phyloP scores from a whole-genome alignment of 1,139 yeast species.

The Hansenula anomala region DNA sequence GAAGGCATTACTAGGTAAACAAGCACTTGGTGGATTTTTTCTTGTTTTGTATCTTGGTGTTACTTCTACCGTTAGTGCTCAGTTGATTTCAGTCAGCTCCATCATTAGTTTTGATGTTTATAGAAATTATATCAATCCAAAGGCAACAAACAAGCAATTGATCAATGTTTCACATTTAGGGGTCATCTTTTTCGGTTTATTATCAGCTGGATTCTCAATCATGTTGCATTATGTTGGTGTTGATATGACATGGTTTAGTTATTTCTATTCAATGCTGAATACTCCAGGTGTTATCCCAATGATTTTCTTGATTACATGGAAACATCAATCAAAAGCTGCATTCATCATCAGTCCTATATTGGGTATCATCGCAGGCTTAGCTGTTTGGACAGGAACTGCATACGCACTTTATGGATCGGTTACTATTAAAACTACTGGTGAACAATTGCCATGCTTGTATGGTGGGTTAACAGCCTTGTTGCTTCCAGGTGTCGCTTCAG shows the following conservation, averaged over 20 bases:
- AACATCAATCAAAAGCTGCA: constrained; percentile 33
- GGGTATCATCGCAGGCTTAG: constrained; percentile 42
- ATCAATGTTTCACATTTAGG: constrained; percentile 40
- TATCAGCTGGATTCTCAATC: constrained; percentile 46
- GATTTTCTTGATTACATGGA: constrained; percentile 32
- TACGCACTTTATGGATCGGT: constrained; percentile 20
- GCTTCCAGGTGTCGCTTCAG: constrained; percentile 28
- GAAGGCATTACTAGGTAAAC: constrained; percentile 43
- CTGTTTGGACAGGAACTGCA: constrained; percentile 38
- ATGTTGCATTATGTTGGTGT: constrained; percentile 47
- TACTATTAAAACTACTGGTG: constrained; percentile 24
- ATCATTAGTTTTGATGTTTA: constrained; percentile 45
- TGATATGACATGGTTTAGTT: constrained; percentile 40
- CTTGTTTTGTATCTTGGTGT: constrained; percentile 46
- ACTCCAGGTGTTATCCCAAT: constrained; percentile 36
- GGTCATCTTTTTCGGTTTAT: constrained; percentile 39
- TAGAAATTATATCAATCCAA: constrained; percentile 42
- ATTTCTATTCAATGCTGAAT: constrained; percentile 32
- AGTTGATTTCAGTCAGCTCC: constrained; percentile 46
- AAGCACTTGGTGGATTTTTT: constrained; percentile 43
- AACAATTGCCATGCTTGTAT: constrained; percentile 32
- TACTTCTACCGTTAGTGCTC: constrained; percentile 50
- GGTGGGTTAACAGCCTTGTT: constrained; percentile 31
- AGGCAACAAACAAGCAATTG: constrained; percentile 41
- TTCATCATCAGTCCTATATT: constrained; percentile 43